A percentile compares a stretch with the other conserved stretches of the same genome.
Evolutionary conservation across 2,329 filamentous ascomycete species (phyloP).

Genomic region (Trichoderma gracile): DNA sequence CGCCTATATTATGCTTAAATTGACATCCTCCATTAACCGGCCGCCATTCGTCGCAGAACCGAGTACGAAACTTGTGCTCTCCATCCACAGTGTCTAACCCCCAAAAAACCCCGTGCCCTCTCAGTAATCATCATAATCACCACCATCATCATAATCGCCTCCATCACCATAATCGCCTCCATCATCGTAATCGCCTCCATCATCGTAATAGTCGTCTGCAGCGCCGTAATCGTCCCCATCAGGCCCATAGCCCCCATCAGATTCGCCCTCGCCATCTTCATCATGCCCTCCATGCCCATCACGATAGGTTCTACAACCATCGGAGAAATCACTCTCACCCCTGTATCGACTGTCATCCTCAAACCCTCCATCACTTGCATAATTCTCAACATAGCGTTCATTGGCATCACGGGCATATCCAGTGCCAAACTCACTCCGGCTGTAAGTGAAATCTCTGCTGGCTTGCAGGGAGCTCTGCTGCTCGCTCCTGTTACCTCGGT

Average conservation of each 20-base stretch:
- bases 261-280: neutral
- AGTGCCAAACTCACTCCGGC: neutral
- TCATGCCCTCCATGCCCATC: neutral
- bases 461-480: neutral
- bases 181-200: neutral
- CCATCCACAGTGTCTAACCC: neutral
- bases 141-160: neutral
- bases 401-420: neutral
- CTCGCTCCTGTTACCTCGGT: neutral
- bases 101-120: too few relatives aligned
- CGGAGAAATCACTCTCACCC: too few relatives aligned
- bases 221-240: too few relatives aligned
- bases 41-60: neutral
- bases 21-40: neutral
- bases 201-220: neutral
- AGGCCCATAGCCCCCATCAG: neutral
- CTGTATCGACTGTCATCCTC: too few relatives aligned
- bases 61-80: neutral
- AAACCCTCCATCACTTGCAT: neutral
- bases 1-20: constrained; percentile 14
- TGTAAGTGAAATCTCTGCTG: neutral
- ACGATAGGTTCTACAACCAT: too few relatives aligned
- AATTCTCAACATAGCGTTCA: neutral
- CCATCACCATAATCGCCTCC: neutral
- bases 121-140: neutral